Evolutionary conservation across 2,329 filamentous ascomycete species (phyloP).

Genomic region (Neurospora sp.): DNA sequence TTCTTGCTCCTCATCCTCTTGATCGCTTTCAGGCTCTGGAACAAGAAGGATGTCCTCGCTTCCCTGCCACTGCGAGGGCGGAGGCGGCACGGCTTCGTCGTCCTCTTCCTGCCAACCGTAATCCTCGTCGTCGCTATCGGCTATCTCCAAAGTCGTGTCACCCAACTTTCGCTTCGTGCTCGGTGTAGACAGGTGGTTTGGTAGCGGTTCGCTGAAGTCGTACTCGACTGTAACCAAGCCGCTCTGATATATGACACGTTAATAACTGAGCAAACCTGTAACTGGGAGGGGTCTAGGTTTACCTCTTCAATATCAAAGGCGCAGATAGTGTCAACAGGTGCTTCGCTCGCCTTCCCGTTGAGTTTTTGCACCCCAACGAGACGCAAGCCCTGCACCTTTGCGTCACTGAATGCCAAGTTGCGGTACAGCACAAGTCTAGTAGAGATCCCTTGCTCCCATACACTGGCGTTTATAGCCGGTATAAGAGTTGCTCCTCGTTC

Average conservation of each 20-base stretch:
- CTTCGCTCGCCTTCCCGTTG: slow-evolving; percentile 38
- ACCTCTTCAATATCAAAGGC: slow-evolving; percentile 42
- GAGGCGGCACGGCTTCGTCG: slow-evolving; percentile 48
- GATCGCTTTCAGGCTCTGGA: slow-evolving; percentile 21
- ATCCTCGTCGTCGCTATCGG: slow-evolving; percentile 57
- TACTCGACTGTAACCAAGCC: slow-evolving; percentile 34
- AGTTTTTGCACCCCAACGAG: slow-evolving; percentile 58
- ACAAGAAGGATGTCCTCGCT: slow-evolving; percentile 54
- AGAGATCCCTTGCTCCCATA: slow-evolving; percentile 73
- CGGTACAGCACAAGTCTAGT: slow-evolving; percentile 69
- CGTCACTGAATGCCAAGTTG: slow-evolving; percentile 33
- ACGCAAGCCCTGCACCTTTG: slow-evolving; percentile 49
- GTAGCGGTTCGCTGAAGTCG: slow-evolving; percentile 27
- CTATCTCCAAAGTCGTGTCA: slow-evolving; percentile 49
- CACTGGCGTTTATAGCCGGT: slow-evolving; percentile 62
- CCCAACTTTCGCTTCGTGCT: slow-evolving; percentile 54
- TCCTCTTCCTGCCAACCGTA: slow-evolving; percentile 65
- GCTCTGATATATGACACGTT: slow-evolving; percentile 23
- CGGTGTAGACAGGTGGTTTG: slow-evolving; percentile 25
- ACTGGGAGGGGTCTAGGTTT: slow-evolving; percentile 15
- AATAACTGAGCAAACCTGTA: background rate
- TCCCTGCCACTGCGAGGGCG: slow-evolving; percentile 59
- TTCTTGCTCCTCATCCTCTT: slow-evolving; percentile 30
- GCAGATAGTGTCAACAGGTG: slow-evolving; percentile 32
- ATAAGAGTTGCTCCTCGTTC: slow-evolving; percentile 59